phyloP scores from a whole-genome alignment of 352 stramenopile genomes.

The Globisporangium perplexum region DNA sequence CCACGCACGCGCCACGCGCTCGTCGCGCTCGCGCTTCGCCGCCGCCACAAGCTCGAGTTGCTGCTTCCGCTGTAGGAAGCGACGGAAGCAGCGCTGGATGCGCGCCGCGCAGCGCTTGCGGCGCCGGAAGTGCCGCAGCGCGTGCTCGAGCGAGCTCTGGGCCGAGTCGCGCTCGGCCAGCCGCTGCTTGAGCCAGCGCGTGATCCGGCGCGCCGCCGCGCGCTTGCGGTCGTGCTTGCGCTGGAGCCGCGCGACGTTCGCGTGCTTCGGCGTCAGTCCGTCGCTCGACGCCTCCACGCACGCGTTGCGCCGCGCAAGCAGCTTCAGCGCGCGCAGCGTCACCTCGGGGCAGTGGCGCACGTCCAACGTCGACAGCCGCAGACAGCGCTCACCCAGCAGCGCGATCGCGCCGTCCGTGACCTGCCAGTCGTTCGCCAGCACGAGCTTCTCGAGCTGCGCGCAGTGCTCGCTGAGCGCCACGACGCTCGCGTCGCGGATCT shows the following conservation, averaged over 20 bases:
- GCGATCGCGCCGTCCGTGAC: constrained; percentile 47
- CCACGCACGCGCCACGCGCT: constrained; percentile 24
- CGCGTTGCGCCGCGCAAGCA: constrained; percentile 30
- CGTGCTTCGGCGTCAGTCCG: constrained; percentile 42
- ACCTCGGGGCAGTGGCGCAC: constrained; percentile 64
- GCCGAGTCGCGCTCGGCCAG: constrained; percentile 23
- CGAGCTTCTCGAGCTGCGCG: constrained; percentile 37
- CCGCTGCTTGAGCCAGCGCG: constrained; percentile 35
- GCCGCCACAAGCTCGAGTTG: constrained; percentile 18
- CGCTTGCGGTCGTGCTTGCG: constrained; percentile 11
- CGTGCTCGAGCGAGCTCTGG: constrained; percentile 35
- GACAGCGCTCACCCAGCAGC: constrained; percentile 18
- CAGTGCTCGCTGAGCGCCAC: constrained; percentile 28
- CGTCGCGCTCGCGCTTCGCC: constrained; percentile 17
- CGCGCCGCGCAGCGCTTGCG: constrained; percentile 32
- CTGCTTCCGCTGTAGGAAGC: constrained; percentile 20
- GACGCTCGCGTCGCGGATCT: constrained; percentile 45
- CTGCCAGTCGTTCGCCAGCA: constrained; percentile 69
- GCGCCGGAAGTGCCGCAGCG: constrained; percentile 33
- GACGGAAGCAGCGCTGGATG: constrained; percentile 52
- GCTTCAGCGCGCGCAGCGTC: constrained; percentile 30
- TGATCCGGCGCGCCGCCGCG: constrained; percentile 31
- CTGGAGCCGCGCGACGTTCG: constrained; percentile 15
- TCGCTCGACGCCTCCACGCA: constrained; percentile 29
- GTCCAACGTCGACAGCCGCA: constrained; percentile 32